A percentile compares a stretch with the other conserved stretches of the same genome.
Conservation (phyloP, 192 early-diverging fungal species). For the Mortierella alpina region DNA sequence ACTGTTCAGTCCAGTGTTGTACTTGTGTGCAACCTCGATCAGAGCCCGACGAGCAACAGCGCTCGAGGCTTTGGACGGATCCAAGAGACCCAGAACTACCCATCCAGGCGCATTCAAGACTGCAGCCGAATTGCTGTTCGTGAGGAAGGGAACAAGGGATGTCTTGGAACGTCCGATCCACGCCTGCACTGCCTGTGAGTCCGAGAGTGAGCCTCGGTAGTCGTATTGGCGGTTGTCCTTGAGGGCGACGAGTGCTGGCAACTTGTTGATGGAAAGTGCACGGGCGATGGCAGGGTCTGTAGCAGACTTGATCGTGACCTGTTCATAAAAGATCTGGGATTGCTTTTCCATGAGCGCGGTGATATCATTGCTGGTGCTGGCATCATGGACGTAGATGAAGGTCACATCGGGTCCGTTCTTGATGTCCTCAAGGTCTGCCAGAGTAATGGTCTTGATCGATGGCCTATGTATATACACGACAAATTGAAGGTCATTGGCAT, state of each 20-base stretch:
- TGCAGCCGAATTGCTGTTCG: conserved; percentile 73
- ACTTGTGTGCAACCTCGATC: conserved; percentile 45
- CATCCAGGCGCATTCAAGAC: conserved; percentile 74
- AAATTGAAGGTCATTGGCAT: neutral
- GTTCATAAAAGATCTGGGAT: conserved; percentile 37
- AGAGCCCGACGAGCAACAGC: conserved; percentile 14
- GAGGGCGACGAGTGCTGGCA: conserved; percentile 66
- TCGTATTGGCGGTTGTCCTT: conserved; percentile 67
- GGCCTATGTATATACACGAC: conserved; percentile 1
- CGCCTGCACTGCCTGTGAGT: conserved; percentile 58
- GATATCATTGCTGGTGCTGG: conserved; percentile 55
- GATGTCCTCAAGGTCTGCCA: conserved; percentile 54
- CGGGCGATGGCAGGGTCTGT: conserved; percentile 33
- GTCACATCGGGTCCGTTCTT: conserved; percentile 56
- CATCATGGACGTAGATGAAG: conserved; percentile 67
- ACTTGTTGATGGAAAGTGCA: conserved; percentile 20
- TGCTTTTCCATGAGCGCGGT: conserved; percentile 25
- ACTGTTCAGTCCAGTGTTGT: conserved; percentile 22
- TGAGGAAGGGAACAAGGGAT: conserved; percentile 72
- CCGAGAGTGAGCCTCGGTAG: conserved; percentile 29
- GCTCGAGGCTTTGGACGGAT: conserved; percentile 45
- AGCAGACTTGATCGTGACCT: conserved; percentile 52
- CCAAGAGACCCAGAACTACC: conserved; percentile 74
- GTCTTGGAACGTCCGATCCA: conserved; percentile 76
- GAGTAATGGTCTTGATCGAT: conserved; percentile 39